Conservation (phyloP, 2,329 filamentous ascomycete species). For the Periglandula ipomoeae region DNA sequence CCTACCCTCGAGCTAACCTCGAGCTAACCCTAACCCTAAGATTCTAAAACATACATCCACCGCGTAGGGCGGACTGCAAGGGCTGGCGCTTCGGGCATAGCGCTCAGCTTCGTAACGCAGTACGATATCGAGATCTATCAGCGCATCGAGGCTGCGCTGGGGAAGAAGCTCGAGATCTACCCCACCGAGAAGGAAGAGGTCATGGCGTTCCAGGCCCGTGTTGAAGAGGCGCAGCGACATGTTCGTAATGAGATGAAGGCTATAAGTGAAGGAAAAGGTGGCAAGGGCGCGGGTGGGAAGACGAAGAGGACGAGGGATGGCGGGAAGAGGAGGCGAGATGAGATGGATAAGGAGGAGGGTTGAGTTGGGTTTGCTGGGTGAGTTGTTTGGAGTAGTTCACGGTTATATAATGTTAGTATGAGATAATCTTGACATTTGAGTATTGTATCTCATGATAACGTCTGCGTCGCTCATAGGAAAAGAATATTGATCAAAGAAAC, state of each 20-base stretch:
- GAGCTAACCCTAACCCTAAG: too few species aligned
- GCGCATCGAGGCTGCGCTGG: conserved; percentile 74
- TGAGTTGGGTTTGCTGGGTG: not conserved
- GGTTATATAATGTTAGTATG: too few species aligned
- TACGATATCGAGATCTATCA: conserved; percentile 77
- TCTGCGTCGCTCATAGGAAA: too few species aligned
- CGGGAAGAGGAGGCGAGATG: conserved; percentile 37
- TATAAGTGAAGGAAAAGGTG: conserved; percentile 59
- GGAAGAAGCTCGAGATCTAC: conserved; percentile 65
- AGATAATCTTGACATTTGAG: too few species aligned
- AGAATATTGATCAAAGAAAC: too few species aligned
- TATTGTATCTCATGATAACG: too few species aligned
- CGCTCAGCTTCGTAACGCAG: conserved; percentile 75
- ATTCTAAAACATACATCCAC: conserved; percentile 87
- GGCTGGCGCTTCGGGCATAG: conserved; percentile 75
- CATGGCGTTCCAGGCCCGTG: conserved; percentile 67
- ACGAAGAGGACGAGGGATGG: conserved; percentile 28
- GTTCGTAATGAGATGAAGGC: conserved; percentile 76
- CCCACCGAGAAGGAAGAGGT: conserved; percentile 70
- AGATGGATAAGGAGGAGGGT: conserved; percentile 71
- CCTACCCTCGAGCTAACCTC: too few species aligned
- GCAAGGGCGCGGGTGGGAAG: conserved; percentile 37
- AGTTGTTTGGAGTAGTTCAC: too few species aligned
- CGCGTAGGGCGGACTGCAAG: conserved; percentile 81
- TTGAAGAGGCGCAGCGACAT: conserved; percentile 75